phyloP scores from a whole-genome alignment of 2,329 filamentous ascomycete genomes.

The Fusarium fujikuroi region DNA sequence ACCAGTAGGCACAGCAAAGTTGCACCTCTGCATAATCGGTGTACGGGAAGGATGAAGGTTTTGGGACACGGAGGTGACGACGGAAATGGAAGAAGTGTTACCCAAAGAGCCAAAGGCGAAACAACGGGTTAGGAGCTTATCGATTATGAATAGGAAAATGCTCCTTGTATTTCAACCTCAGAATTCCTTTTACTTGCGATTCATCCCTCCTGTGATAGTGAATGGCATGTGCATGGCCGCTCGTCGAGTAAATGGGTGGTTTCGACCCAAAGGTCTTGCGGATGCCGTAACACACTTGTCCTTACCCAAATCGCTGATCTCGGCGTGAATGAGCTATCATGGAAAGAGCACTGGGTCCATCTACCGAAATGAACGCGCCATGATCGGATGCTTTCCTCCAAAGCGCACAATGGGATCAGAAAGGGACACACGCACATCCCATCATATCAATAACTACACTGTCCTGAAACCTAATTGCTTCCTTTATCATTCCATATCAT shows the following conservation, averaged over 20 bases:
- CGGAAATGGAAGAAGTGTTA: rapidly evolving
- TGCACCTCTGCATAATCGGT: rapidly evolving
- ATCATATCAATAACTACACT: too few species aligned
- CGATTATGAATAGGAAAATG: too few species aligned
- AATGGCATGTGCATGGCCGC: too few species aligned
- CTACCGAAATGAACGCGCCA: background rate
- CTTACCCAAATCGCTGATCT: background rate
- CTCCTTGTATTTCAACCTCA: too few species aligned
- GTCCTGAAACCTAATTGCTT: rapidly evolving
- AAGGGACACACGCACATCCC: background rate
- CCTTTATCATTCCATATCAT: too few species aligned
- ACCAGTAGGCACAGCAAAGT: background rate
- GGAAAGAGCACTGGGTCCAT: background rate
- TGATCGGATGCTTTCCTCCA: rapidly evolving
- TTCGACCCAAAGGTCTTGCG: too few species aligned
- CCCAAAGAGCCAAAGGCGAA: rapidly evolving
- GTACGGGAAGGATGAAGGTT: too few species aligned
- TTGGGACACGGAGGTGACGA: background rate
- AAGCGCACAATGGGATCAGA: too few species aligned
- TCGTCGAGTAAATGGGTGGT: too few species aligned
- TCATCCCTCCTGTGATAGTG: too few species aligned
- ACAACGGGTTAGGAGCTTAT: rapidly evolving
- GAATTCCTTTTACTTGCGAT: too few species aligned
- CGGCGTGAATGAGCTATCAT: rapidly evolving
- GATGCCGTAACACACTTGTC: too few species aligned